These are phyloP conservation scores for Malus fusca DNA, from an alignment of 306 rosid genomes.

Conservation along the genomic window DNA sequence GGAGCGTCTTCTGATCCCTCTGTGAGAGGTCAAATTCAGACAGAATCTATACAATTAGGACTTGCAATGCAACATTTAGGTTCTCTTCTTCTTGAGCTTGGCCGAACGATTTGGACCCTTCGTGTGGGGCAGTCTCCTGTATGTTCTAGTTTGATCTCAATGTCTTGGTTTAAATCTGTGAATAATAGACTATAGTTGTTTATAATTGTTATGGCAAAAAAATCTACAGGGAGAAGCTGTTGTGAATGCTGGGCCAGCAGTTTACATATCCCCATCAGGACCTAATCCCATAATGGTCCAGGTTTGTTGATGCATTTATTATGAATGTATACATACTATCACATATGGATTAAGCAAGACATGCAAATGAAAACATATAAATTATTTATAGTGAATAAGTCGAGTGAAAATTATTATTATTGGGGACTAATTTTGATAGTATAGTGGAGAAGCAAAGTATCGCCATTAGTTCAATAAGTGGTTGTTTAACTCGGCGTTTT, in stretches of 20 bases:
- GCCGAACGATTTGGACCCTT: constrained; percentile 87
- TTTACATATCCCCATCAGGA: constrained; percentile 87
- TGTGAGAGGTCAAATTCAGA: constrained; percentile 65
- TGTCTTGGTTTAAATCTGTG: constrained; percentile 10
- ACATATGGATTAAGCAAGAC: neutral
- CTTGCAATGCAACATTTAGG: constrained; percentile 89
- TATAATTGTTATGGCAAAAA: neutral
- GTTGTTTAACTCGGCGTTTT: neutral
- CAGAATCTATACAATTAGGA: constrained; percentile 69
- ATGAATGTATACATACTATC: neutral
- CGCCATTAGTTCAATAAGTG: neutral
- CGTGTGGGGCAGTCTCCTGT: constrained; percentile 87
- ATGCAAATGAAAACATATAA: neutral
- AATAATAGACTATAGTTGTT: constrained; percentile 2
- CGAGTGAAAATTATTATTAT: neutral
- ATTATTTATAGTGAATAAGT: neutral
- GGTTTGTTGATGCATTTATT: constrained; percentile 45
- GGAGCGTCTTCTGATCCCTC: constrained; percentile 48
- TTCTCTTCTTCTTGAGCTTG: constrained; percentile 88
- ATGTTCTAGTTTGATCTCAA: constrained; percentile 30
- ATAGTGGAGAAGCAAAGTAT: neutral
- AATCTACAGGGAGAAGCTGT: constrained; percentile 65
- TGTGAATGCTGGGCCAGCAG: constrained; percentile 94
- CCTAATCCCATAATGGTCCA: constrained; percentile 99
- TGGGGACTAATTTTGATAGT: neutral